Conservation (phyloP, 2,329 filamentous ascomycete genomes). For the Pseudogymnoascus sp. region DNA sequence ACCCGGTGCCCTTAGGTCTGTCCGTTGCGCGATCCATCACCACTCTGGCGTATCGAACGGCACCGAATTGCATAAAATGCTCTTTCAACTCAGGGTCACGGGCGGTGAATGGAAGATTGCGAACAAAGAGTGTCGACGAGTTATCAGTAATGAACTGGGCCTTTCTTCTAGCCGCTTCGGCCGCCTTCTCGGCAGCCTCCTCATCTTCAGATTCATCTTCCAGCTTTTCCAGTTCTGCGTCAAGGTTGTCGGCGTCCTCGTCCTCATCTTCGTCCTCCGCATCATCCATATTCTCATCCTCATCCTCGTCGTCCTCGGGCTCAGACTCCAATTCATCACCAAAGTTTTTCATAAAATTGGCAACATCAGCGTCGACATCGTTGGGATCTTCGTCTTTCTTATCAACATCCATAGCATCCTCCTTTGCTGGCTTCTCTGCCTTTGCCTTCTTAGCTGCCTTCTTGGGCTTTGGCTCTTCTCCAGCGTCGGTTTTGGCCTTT, state of each 20-base stretch:
- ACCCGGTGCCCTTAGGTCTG: conserved; percentile 83
- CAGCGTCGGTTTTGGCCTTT: conserved; percentile 43
- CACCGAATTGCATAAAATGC: conserved; percentile 83
- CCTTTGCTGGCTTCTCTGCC: conserved; percentile 27
- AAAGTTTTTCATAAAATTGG: conserved; percentile 29
- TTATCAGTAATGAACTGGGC: conserved; percentile 49
- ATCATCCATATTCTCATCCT: conserved; percentile 37
- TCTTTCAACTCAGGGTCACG: conserved; percentile 75
- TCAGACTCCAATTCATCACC: conserved; percentile 32
- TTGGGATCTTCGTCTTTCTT: conserved; percentile 32
- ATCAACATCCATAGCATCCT: conserved; percentile 22
- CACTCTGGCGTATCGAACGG: conserved; percentile 82
- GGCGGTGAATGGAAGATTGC: conserved; percentile 85
- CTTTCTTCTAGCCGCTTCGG: conserved; percentile 31
- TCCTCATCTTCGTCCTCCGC: conserved; percentile 53
- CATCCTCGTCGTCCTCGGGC: conserved; percentile 28
- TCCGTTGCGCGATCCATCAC: conserved; percentile 83
- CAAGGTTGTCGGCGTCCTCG: conserved; percentile 38
- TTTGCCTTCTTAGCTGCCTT: conserved; percentile 24
- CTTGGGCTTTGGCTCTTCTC: conserved; percentile 25
- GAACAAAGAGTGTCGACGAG: conserved; percentile 77
- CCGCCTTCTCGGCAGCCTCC: conserved; percentile 33
- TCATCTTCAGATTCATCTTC: conserved; percentile 34
- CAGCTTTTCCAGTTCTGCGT: conserved; percentile 32
- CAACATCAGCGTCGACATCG: conserved; percentile 25